phyloP scores from a whole-genome alignment of 306 rosid genomes.

The Geum urbanum region DNA sequence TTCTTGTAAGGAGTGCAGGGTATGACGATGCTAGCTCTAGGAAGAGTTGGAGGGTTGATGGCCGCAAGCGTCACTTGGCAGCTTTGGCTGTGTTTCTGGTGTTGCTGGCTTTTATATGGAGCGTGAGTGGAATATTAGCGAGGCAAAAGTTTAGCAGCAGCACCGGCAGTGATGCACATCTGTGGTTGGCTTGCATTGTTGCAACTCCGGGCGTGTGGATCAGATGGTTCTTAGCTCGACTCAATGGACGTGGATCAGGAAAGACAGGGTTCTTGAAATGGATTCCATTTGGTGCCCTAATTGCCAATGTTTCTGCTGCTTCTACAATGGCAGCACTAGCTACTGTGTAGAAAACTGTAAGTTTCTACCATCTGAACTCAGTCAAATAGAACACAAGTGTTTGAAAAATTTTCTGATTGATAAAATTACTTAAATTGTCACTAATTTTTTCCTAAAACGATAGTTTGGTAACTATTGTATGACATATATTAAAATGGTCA shows the following conservation, averaged over 20 bases:
- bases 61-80: slow-evolving; percentile 35
- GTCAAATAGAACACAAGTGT: too few relatives aligned
- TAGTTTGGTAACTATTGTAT: too few relatives aligned
- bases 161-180: slow-evolving; percentile 33
- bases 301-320: slow-evolving; percentile 78
- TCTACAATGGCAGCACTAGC: slow-evolving; percentile 74
- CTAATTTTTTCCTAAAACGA: too few relatives aligned
- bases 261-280: slow-evolving; percentile 42
- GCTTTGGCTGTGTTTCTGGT: slow-evolving; percentile 33
- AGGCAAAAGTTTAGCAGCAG: slow-evolving; percentile 41
- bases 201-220: slow-evolving; percentile 81
- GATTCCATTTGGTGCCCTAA: slow-evolving; percentile 71
- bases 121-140: slow-evolving; percentile 34
- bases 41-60: slow-evolving; percentile 39
- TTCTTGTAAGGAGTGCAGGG: slow-evolving; percentile 34
- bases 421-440: too few relatives aligned
- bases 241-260: slow-evolving; percentile 71
- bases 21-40: slow-evolving; percentile 19
- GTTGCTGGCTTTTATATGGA: slow-evolving; percentile 45
- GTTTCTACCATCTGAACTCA: slow-evolving; percentile 15
- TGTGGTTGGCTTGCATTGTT: slow-evolving; percentile 71
- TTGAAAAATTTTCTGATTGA: too few relatives aligned
- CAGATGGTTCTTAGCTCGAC: slow-evolving; percentile 64
- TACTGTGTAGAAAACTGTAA: slow-evolving; percentile 47
- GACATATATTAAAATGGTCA: too few relatives aligned